Conservation (phyloP, 2,329 filamentous ascomycete species). For the Phoma sp. region DNA sequence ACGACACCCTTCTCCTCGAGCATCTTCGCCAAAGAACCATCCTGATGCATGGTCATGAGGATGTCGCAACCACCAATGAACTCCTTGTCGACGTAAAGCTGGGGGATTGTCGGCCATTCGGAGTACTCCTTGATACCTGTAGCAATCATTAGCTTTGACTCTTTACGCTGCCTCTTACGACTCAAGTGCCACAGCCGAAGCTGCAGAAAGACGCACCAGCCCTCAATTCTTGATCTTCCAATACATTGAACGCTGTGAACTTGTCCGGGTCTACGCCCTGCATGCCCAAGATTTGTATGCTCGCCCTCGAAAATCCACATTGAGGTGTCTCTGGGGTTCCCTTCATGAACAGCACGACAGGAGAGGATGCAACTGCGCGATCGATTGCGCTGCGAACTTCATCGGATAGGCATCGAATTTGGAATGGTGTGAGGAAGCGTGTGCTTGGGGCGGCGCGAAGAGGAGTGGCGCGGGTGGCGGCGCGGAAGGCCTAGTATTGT, state of each 20-base stretch:
- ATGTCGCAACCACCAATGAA: conserved; percentile 99
- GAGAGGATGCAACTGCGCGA: conserved; percentile 83
- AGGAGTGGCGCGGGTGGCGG: conserved; percentile 38
- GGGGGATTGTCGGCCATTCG: conserved; percentile 98
- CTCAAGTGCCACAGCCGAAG: background rate
- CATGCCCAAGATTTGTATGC: conserved; percentile 90
- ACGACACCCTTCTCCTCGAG: conserved; percentile 92
- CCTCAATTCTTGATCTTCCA: conserved; percentile 88
- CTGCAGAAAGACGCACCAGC: conserved; percentile 60
- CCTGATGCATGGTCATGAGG: conserved; percentile 95
- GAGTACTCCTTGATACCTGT: conserved; percentile 98
- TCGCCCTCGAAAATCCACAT: conserved; percentile 94
- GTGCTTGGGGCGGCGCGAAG: conserved; percentile 41
- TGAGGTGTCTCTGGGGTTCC: conserved; percentile 94
- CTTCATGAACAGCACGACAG: conserved; percentile 99
- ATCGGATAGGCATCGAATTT: conserved; percentile 75
- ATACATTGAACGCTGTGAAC: conserved; percentile 97
- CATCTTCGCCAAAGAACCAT: conserved; percentile 88
- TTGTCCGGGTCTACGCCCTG: conserved; percentile 95
- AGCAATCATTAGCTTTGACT: conserved; percentile 20
- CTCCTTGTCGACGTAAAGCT: conserved; percentile 93
- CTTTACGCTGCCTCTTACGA: background rate
- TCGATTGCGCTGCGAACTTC: conserved; percentile 85
- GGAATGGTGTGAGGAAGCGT: conserved; percentile 54
- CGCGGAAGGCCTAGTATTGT: conserved; percentile 41